Conservation (phyloP, 73 alveolate genomes). For the Breviolum minutum region DNA sequence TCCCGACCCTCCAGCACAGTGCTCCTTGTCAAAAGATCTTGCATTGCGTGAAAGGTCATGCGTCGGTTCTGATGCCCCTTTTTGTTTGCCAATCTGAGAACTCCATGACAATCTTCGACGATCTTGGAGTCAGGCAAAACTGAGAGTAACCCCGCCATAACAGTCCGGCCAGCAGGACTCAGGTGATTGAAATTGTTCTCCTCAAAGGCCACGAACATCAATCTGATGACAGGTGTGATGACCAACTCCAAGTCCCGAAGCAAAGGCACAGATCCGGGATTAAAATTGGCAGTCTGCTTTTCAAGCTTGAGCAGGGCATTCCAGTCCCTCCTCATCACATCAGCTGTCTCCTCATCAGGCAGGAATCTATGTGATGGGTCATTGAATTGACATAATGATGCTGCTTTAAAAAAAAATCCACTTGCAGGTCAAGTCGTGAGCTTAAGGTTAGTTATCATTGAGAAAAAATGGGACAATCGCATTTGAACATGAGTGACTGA, state of each 20-base stretch:
- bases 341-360: neutral
- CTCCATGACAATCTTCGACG: neutral
- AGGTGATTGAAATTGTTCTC: neutral
- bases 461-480: too few relatives aligned
- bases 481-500: too few relatives aligned
- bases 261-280: neutral
- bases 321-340: neutral
- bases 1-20: neutral
- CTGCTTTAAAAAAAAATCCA: neutral
- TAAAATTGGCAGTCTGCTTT: neutral
- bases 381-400: neutral
- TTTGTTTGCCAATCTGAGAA: neutral
- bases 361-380: neutral
- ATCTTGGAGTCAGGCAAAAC: neutral
- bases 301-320: neutral
- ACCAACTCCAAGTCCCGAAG: neutral
- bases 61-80: neutral
- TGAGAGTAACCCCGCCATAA: neutral
- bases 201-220: neutral
- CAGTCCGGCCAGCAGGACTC: neutral
- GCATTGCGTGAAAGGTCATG: neutral
- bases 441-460: too few relatives aligned
- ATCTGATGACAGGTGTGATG: neutral
- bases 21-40: neutral
- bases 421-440: too few relatives aligned